Base-by-base conservation (phyloP, 1,284 basidiomycete genomes). In the Coniferiporia weirii region DNA sequence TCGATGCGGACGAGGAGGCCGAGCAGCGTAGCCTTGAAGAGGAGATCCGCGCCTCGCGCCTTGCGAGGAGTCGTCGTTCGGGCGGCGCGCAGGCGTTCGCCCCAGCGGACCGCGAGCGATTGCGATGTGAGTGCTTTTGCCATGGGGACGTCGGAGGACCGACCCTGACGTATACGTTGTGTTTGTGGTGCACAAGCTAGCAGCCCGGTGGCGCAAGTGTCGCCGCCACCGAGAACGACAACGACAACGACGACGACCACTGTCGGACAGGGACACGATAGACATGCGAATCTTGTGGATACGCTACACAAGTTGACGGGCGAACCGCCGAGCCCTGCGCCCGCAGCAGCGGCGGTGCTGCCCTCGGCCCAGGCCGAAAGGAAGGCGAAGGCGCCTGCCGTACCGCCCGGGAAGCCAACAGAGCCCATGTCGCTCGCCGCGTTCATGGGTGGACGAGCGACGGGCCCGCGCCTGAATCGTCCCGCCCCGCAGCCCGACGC, bases 1-100 rank as follows among this genome's bases (percentile, higher is more conserved):
- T 90, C 35, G 89, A 91, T 64, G 83, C 83, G 17, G 85, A 89
- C 64, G 88, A 89, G 63, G 88, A 89, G 68, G 79, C 77, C 5
- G 89, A 91, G 66, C 83, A 89, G 65, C 80, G 77, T 55, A 77
- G 81, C 60, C 76, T 91, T 1, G 88, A 91, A 70, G 81, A 89
- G 64, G 89, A 91, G 71, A 91, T 91, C 63, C 78, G 78, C 52
- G 80, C 85, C 32, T 87, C 88, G 32, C 74, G 89, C 56, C 71
- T 84, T 45, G 88, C 88, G 22, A 76, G 89, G 61, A 76, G 79
- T 62, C 78, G 85, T 54, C 75, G 88, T 63, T 84, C 80, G 68
- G 76, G 74, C 61, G 81, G 79, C 48, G 70, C 76, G 48, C 80
- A 79, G 50, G 73, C 63, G 27, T 19, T 19, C 32, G 34, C n/a